Percentiles rank a stretch among this genome's conserved stretches.
Conservation (phyloP, 2,329 filamentous ascomycete genomes). For the Colletotrichum musicola region DNA sequence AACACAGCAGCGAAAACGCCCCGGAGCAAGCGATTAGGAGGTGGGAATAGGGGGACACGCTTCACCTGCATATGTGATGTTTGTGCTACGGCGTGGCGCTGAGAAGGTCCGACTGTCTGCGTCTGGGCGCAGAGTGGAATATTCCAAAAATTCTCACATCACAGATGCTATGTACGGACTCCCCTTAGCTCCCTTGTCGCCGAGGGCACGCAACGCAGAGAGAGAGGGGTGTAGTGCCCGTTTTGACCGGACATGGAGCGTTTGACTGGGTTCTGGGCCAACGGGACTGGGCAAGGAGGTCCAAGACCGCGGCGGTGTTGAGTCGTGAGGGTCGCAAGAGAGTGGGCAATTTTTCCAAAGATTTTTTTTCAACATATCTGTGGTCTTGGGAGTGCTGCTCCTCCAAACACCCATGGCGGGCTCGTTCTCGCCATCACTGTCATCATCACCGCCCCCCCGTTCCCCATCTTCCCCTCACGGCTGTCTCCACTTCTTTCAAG, state of each 20-base stretch:
- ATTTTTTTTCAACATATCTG: neutral
- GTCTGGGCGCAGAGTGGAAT: too few species aligned
- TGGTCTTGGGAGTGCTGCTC: too few species aligned
- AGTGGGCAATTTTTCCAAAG: neutral
- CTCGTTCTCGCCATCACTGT: constrained; percentile 2
- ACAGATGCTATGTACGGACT: too few species aligned
- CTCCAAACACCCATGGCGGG: too few species aligned
- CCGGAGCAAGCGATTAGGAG: too few species aligned
- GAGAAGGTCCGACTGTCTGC: constrained; percentile 22
- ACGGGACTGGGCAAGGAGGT: too few species aligned
- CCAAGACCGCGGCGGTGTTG: neutral
- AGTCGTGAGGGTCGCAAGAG: neutral
- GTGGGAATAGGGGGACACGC: too few species aligned
- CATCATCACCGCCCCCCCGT: neutral
- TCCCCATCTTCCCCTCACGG: constrained; percentile 1
- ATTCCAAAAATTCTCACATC: too few species aligned
- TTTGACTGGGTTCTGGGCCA: constrained; percentile 10
- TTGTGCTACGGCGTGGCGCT: constrained; percentile 3
- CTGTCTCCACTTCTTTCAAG: neutral
- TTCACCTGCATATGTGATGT: neutral
- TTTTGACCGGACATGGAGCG: neutral
- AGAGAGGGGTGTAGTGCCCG: neutral
- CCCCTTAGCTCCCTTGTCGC: neutral
- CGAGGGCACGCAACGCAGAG: neutral
- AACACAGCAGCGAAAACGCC: constrained; percentile 1